A percentile compares a stretch with the other conserved stretches of the same genome.
Evolutionary conservation across 495 filamentous ascomycete genomes (phyloP).

Genomic region (Penicillium simplicissimum): DNA sequence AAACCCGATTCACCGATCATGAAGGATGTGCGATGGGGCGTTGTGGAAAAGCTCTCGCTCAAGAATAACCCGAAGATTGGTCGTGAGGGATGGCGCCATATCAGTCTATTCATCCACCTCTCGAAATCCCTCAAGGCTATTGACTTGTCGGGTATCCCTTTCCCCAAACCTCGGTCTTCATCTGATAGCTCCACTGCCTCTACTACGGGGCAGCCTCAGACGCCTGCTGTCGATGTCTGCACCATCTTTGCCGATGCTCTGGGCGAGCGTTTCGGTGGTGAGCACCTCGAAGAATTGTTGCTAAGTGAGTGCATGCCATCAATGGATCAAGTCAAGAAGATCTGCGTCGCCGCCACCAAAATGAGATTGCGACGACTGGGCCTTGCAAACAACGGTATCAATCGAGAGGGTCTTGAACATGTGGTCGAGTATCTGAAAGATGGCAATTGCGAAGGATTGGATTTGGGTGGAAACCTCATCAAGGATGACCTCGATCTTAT

Average conservation of each 20-base stretch:
- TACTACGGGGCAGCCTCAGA: constrained; percentile 8
- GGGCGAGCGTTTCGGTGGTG: constrained; percentile 69
- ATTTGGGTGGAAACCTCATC: constrained; percentile 89
- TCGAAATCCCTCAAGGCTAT: constrained; percentile 82
- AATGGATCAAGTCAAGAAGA: constrained; percentile 64
- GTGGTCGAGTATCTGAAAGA: constrained; percentile 71
- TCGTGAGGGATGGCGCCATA: constrained; percentile 85
- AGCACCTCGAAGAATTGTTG: constrained; percentile 79
- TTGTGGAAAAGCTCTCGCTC: constrained; percentile 84
- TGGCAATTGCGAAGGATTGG: constrained; percentile 81
- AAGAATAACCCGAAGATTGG: constrained; percentile 87
- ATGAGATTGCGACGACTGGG: constrained; percentile 76
- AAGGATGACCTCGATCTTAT: constrained; percentile 69
- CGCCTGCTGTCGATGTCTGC: constrained; percentile 45
- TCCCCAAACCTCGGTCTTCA: constrained; percentile 53
- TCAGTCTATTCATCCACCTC: constrained; percentile 86
- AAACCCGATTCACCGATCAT: constrained; percentile 22
- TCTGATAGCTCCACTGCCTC: constrained; percentile 24
- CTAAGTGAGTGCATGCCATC: constrained; percentile 75
- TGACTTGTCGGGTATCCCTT: constrained; percentile 82
- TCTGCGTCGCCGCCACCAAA: constrained; percentile 74
- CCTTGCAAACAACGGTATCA: constrained; percentile 77
- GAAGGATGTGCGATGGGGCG: constrained; percentile 56
- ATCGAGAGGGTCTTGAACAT: constrained; percentile 69
- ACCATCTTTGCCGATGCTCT: constrained; percentile 72